Evolutionary conservation across 2,329 filamentous ascomycete genomes (phyloP).

Genomic region (Cladosporium oxysporum): DNA sequence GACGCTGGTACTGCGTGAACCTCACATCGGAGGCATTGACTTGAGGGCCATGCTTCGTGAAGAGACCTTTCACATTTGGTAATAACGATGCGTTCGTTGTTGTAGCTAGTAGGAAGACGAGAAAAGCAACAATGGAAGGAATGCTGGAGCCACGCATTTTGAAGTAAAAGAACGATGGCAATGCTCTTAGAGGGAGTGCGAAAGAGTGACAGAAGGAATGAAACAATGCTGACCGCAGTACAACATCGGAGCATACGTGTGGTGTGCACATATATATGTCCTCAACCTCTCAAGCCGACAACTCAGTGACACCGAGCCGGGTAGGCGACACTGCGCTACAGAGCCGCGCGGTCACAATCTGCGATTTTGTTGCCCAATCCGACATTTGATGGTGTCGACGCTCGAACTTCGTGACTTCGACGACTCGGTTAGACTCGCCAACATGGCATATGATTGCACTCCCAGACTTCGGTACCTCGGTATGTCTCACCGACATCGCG

Average conservation of each 20-base stretch:
- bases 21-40: background rate
- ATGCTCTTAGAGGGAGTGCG: background rate
- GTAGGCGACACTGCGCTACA: background rate
- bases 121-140: background rate
- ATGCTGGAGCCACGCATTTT: background rate
- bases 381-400: background rate
- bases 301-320: background rate
- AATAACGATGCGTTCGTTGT: background rate
- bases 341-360: background rate
- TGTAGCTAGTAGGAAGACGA: background rate
- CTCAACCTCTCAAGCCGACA: background rate
- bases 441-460: background rate
- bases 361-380: background rate
- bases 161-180: background rate
- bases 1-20: background rate
- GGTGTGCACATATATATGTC: background rate
- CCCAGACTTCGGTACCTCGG: background rate
- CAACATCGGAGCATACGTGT: background rate
- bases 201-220: background rate
- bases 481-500: background rate
- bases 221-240: background rate
- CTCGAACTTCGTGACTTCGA: background rate
- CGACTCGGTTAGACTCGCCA: background rate
- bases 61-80: background rate
- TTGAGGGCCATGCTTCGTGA: background rate